phyloP scores from a whole-genome alignment of 2,329 filamentous ascomycete genomes.

The Aulographum hederae region DNA sequence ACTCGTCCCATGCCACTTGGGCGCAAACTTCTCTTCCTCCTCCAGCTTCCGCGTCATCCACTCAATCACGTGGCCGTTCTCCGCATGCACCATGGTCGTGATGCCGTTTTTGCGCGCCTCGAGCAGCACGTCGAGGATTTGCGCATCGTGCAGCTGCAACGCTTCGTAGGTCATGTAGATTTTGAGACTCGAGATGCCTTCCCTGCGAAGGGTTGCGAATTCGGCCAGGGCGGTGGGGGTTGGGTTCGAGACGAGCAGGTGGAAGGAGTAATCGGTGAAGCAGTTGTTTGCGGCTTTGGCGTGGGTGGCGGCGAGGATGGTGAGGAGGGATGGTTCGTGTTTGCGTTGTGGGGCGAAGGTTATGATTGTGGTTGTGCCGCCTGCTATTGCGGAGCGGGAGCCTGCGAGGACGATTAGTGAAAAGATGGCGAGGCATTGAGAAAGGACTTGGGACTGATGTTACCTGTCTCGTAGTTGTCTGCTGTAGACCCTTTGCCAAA shows the following conservation, averaged over 20 bases:
- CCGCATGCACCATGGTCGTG: slow-evolving; percentile 31
- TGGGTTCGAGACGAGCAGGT: slow-evolving; percentile 20
- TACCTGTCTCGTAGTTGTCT: slow-evolving; percentile 20
- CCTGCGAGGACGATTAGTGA: too few species aligned
- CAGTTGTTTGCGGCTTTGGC: slow-evolving; percentile 23
- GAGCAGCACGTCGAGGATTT: slow-evolving; percentile 33
- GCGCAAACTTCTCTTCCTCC: slow-evolving; percentile 26
- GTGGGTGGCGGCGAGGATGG: slow-evolving; percentile 24
- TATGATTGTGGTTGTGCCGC: slow-evolving; percentile 30
- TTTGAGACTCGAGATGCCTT: slow-evolving; percentile 21
- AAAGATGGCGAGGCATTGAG: too few species aligned
- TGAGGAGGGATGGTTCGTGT: slow-evolving; percentile 24
- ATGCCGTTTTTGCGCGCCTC: slow-evolving; percentile 24
- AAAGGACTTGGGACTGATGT: background rate
- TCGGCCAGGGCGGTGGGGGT: slow-evolving; percentile 11
- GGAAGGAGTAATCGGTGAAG: slow-evolving; percentile 29
- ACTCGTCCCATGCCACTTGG: slow-evolving; percentile 32
- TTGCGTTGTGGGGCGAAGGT: slow-evolving; percentile 29
- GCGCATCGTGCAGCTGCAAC: slow-evolving; percentile 19
- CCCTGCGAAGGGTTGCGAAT: slow-evolving; percentile 15
- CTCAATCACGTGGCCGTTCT: slow-evolving; percentile 30
- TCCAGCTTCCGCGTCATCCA: slow-evolving; percentile 36
- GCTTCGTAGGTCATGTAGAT: slow-evolving; percentile 26
- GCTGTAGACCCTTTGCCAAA: slow-evolving; percentile 23
- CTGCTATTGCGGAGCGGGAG: slow-evolving; percentile 26